A percentile compares a stretch with the other conserved stretches of the same genome.
Evolutionary conservation across 768 basidiomycete genomes (phyloP).

Genomic region (Cystofilobasidium capitatum): DNA sequence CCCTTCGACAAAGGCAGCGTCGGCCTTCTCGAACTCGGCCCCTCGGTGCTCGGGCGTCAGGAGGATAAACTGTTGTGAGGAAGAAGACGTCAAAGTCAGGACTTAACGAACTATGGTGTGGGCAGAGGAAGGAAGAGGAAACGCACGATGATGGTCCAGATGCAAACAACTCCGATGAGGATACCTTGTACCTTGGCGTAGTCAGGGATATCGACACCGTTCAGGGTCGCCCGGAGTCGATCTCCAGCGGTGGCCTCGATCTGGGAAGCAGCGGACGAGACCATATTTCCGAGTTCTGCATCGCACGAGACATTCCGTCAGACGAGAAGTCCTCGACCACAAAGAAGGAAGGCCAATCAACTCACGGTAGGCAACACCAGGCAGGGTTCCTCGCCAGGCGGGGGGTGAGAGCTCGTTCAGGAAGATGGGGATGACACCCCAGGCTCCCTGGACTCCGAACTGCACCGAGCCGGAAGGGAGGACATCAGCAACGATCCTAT

Average conservation of each 20-base stretch:
- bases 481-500: too few relatives aligned
- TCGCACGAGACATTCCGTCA: background rate
- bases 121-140: conserved; percentile 50
- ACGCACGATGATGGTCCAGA: conserved; percentile 55
- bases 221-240: conserved; percentile 48
- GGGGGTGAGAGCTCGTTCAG: conserved; percentile 76
- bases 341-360: too few relatives aligned
- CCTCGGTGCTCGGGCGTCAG: too few relatives aligned
- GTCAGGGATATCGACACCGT: conserved; percentile 47
- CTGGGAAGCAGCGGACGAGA: conserved; percentile 64
- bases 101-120: background rate
- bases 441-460: conserved; percentile 82
- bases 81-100: background rate
- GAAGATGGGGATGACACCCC: conserved; percentile 43
- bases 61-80: too few relatives aligned
- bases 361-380: conserved; percentile 63
- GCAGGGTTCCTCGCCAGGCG: conserved; percentile 79
- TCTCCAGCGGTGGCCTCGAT: conserved; percentile 67
- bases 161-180: conserved; percentile 62
- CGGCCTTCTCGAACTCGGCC: too few relatives aligned
- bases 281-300: conserved; percentile 45
- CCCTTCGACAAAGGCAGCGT: too few relatives aligned
- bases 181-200: conserved; percentile 73
- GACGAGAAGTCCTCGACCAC: background rate
- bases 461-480: too few relatives aligned